These are phyloP conservation scores for Rhizopogon salebrosus DNA, from an alignment of 768 basidiomycete species.

Conservation along the genomic window DNA sequence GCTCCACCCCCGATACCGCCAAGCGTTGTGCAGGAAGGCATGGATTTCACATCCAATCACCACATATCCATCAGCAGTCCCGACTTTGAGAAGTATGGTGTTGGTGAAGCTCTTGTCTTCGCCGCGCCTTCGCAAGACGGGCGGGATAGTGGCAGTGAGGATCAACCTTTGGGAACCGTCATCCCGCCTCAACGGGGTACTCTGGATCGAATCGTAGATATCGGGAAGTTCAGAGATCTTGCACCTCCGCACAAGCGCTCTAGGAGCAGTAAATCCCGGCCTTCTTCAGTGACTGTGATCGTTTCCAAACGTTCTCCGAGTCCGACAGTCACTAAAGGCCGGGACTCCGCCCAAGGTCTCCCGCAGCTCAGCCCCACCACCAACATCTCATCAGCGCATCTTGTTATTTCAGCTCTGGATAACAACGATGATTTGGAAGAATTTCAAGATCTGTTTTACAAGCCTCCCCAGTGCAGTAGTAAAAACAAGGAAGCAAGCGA, in stretches of 20 bases:
- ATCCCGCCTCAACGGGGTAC: slow-evolving; percentile 10
- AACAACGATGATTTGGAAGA: slow-evolving; percentile 64
- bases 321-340: not conserved
- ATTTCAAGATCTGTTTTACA: slow-evolving; percentile 72
- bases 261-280: not conserved
- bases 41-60: slow-evolving; percentile 23
- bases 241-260: not conserved
- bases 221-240: not conserved
- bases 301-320: not conserved
- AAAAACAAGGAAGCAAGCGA: slow-evolving; percentile 1
- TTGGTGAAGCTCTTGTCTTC: slow-evolving; percentile 60
- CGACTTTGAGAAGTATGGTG: slow-evolving; percentile 46
- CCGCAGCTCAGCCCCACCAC: slow-evolving; percentile 8
- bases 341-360: not conserved
- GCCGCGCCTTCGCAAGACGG: slow-evolving; percentile 19
- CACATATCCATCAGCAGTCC: slow-evolving; percentile 23
- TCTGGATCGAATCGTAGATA: slow-evolving; percentile 3
- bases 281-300: not conserved
- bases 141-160: slow-evolving; percentile 40
- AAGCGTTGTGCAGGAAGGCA: not conserved
- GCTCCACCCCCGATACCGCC: not conserved
- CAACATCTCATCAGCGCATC: slow-evolving; percentile 34
- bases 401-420: slow-evolving; percentile 43
- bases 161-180: slow-evolving; percentile 19
- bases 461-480: slow-evolving; percentile 26